Percentiles rank a stretch among this genome's conserved stretches.
Conservation (phyloP, 345 rosid genomes). For the Salix brachista region DNA sequence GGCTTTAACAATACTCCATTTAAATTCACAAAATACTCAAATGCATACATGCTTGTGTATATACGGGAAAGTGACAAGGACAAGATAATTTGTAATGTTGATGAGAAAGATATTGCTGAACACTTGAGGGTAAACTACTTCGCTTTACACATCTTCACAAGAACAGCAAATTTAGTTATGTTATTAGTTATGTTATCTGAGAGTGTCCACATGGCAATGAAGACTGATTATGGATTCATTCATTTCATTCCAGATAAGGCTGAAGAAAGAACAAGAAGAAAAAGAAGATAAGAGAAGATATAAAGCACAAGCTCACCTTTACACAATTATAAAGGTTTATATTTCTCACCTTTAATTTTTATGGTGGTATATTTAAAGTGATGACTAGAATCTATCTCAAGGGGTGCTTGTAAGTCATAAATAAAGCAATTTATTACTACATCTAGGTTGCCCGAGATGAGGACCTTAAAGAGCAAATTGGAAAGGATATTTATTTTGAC, state of each 20-base stretch:
- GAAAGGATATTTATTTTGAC: conserved; percentile 86
- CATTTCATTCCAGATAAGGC: conserved; percentile 57
- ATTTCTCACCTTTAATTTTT: background rate
- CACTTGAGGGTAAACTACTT: conserved; percentile 75
- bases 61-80: conserved; percentile 96
- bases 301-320: conserved; percentile 89
- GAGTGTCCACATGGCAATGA: background rate
- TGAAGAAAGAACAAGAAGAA: conserved; percentile 95
- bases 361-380: background rate
- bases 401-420: background rate
- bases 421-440: background rate
- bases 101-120: conserved; percentile 93
- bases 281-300: conserved; percentile 84
- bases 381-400: background rate
- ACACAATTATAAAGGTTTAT: conserved; percentile 76
- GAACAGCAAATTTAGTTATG: background rate
- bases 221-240: background rate
- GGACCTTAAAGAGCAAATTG: conserved; percentile 82
- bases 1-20: conserved; percentile 91
- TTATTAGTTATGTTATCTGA: background rate
- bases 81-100: conserved; percentile 92
- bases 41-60: conserved; percentile 99
- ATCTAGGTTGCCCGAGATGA: conserved; percentile 84
- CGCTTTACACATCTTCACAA: conserved; percentile 6
- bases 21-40: conserved; percentile 86